Base-by-base conservation (phyloP, 306 rosid species). In the Clitoria ternatea region DNA sequence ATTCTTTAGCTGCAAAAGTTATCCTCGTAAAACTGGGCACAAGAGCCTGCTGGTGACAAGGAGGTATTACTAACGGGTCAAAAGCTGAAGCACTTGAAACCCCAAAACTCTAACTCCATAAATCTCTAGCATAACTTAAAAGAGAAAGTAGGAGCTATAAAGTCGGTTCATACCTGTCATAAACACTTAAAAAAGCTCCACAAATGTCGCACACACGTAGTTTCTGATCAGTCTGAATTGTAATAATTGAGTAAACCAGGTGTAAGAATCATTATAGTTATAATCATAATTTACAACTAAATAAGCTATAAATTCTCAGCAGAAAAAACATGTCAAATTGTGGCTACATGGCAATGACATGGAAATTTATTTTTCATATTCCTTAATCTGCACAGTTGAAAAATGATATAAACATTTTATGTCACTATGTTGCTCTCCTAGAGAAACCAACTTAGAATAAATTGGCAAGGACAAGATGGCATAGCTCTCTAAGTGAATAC, bases 21-120 rank as follows among this genome's bases (percentile, higher is more conserved):
- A 91, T 95, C 99, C 97, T 80, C 97, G 97, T 87, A 95, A 87
- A 91, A 91, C 93, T 89, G 99, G 99, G 96, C 93, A 86, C 96
- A 91, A 95, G 85, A 91, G 99, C 96, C 96, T 95, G 99, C 99
- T 95, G 99, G 97, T 88, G 90, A 95, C 92, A 95, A 95, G 96
- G 98, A 92, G 99, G 99, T 86, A 91, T 89, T 82, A 91, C 89
- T 76, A 87, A 73, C 78, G 85, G 99, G 91, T 95, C 96, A 95
- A 94, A 91, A 89, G 96, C 87, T 85, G 96, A 90, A 90, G 96
- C 85, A 86, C 87, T 91, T 83, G 79, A 84, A 89, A 81, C 89
- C 97, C 96, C 90, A 87, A 89, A 89, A 89, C 42, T 71, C 97
- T 78, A 83, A 68, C 83, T 84, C 86, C 75, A 70, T 80, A 74